phyloP scores from a whole-genome alignment of 805 yeast genomes.

The Grigorovia transvaalensis region DNA sequence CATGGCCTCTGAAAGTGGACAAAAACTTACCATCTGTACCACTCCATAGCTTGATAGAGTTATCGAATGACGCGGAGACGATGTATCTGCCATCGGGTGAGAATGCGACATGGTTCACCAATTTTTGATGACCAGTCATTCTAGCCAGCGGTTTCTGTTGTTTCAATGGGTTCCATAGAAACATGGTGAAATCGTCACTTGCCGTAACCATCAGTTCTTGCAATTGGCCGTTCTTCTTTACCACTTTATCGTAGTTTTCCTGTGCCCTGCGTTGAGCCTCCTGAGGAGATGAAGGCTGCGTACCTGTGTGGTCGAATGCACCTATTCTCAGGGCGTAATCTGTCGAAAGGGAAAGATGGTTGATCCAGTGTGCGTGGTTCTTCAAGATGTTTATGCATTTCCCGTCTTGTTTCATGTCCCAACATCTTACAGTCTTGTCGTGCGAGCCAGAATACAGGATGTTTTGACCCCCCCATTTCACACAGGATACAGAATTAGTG shows the following conservation, averaged over 20 bases:
- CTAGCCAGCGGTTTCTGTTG: constrained; percentile 76
- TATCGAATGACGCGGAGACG: constrained; percentile 91
- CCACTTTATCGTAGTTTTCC: constrained; percentile 45
- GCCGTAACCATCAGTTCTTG: constrained; percentile 94
- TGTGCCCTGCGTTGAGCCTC: constrained; percentile 41
- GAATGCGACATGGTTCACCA: constrained; percentile 90
- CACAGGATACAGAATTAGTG: constrained; percentile 80
- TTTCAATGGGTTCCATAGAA: constrained; percentile 85
- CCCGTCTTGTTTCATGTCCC: constrained; percentile 74
- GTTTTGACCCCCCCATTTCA: constrained; percentile 93
- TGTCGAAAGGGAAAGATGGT: constrained; percentile 83
- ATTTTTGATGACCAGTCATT: constrained; percentile 96
- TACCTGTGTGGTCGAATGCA: constrained; percentile 68
- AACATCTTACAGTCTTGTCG: constrained; percentile 84
- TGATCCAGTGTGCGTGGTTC: constrained; percentile 97
- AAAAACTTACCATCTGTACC: constrained; percentile 85
- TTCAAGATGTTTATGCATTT: constrained; percentile 66
- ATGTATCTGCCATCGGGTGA: constrained; percentile 90
- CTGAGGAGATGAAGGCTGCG: constrained; percentile 33
- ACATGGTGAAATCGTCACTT: constrained; percentile 96
- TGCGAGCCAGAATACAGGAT: constrained; percentile 83
- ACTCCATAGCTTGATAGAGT: constrained; percentile 93
- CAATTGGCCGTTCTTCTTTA: constrained; percentile 41
- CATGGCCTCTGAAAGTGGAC: constrained; percentile 91
- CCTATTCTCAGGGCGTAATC: constrained; percentile 83